Conservation (phyloP, 2,329 filamentous ascomycete genomes). For the Parastagonospora avenae region DNA sequence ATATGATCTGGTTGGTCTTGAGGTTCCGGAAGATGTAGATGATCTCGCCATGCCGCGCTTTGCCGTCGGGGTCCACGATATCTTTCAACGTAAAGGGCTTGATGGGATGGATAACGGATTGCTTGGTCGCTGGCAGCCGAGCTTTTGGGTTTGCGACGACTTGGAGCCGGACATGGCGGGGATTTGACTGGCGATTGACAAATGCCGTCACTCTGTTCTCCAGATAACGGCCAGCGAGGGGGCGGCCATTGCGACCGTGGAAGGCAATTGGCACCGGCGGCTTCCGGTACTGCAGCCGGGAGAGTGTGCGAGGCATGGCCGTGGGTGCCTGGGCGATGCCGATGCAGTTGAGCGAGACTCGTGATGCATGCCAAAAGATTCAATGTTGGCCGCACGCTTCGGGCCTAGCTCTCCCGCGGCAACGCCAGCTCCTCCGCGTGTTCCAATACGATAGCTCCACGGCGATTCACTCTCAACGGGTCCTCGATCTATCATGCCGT, state of each 20-base stretch:
- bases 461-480: conserved; percentile 1
- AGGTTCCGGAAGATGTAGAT: conserved; percentile 68
- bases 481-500: conserved; percentile 16
- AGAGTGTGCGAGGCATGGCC: conserved; percentile 39
- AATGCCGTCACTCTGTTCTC: conserved; percentile 23
- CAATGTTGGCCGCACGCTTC: conserved; percentile 3
- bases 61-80: conserved; percentile 35
- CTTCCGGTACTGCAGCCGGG: conserved; percentile 30
- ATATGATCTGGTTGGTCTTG: conserved; percentile 67
- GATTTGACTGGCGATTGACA: conserved; percentile 33
- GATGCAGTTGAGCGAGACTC: conserved; percentile 6
- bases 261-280: conserved; percentile 24
- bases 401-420: conserved; percentile 16
- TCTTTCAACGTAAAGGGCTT: conserved; percentile 49
- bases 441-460: conserved; percentile 26
- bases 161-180: conserved; percentile 26
- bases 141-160: conserved; percentile 31
- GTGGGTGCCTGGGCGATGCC: conserved; percentile 11
- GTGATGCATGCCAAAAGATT: conserved; percentile 13
- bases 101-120: conserved; percentile 14
- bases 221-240: conserved; percentile 6
- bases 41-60: conserved; percentile 57
- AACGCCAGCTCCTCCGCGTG: conserved; percentile 13
- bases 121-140: conserved; percentile 23
- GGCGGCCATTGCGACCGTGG: conserved; percentile 8